Base-by-base conservation (phyloP, 495 filamentous ascomycete genomes). In the Penicillium ochrochloron region DNA sequence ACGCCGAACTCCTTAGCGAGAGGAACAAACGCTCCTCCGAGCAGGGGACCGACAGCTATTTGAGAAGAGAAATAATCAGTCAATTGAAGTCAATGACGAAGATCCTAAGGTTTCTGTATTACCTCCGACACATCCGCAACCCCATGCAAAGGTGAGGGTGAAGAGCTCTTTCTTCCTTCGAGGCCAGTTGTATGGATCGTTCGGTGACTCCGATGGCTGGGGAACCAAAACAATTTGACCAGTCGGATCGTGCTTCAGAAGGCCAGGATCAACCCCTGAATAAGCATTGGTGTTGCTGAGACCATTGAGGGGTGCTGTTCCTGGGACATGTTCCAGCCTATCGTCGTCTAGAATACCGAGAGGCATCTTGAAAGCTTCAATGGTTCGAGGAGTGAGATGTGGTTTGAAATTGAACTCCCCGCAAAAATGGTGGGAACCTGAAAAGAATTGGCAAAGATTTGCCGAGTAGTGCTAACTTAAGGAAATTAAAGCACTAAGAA, bases 311-410 rank as follows among this genome's bases (percentile, higher is more conserved):
- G 72, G 72, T 15, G 72, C 72, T 12, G 72, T 75, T 21, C 90
- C 91, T 51, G 90, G 90, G 56, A 92, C 88, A 72, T 89, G 84
- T 70, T 84, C 80, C 52, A 85, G 76, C 60, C 81, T 81, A 50
- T 64, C 76, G 66, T 88, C 83, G 66, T 93, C 86, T 27, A 94
- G 81, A 61, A 94, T 84, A 51, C 90, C 88, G 62, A 94, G 77
- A 41, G 90, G 89, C 92, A 94, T 94, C 29, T 61, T 61, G 51
- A 15, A 9, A 52, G 39, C 23, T 58, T 33, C 1, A 14, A 17
- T 48, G 4, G 44, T 12, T 48, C 21, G 3, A 48, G 12, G 8
- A 23, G 19, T 25, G 44, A 48, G 44, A 48, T 12, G 19, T 3
- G 37, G 10, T 44, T 7, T 44, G 42, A 21, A n/a, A 44, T 33